phyloP scores from a whole-genome alignment of 495 filamentous ascomycete species.

The Staphylotrichum tortipilum region DNA sequence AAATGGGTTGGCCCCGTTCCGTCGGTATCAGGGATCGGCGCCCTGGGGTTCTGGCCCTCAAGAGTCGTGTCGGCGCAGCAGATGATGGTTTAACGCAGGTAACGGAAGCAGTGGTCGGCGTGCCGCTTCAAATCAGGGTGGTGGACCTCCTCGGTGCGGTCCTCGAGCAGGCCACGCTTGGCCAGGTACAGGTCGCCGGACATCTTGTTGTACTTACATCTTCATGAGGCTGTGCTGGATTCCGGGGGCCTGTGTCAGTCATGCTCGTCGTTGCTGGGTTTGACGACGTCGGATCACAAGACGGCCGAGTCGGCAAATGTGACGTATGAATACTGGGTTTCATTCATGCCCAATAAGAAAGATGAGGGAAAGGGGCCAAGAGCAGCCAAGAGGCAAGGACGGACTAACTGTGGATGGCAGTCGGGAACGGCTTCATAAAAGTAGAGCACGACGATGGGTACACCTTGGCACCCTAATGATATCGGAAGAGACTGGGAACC shows the following conservation, averaged over 20 bases:
- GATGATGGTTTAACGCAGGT: neutral
- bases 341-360: no score
- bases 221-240: constrained; percentile 4
- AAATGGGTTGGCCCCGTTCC: neutral
- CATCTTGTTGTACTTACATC: constrained; percentile 2
- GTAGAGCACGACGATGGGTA: no score
- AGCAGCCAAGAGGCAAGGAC: no score
- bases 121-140: neutral
- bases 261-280: no score
- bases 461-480: no score
- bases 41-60: neutral
- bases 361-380: no score
- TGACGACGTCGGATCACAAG: neutral
- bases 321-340: no score
- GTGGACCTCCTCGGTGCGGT: neutral
- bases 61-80: constrained; percentile 10
- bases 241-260: neutral
- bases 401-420: no score
- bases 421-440: no score
- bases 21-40: neutral
- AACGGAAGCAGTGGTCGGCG: constrained; percentile 11
- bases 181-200: neutral
- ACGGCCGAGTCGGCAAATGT: constrained; percentile 8
- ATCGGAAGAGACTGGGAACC: constrained; percentile 7
- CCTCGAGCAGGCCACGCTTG: neutral